Evolutionary conservation across 345 rosid species (phyloP).

Genomic region (Garcia nutans): DNA sequence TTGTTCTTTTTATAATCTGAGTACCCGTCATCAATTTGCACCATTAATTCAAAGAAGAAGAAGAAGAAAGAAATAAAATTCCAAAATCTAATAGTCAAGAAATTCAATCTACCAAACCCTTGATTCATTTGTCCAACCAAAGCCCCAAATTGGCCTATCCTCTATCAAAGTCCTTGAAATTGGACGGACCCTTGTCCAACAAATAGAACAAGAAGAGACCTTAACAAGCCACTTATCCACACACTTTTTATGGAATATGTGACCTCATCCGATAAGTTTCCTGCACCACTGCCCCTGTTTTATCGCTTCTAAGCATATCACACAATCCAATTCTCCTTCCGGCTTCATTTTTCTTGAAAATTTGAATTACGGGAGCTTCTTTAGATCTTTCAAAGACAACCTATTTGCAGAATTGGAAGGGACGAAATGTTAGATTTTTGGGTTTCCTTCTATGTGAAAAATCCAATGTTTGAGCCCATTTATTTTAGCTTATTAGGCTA

Average conservation of each 20-base stretch:
- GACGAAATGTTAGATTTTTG: constrained; percentile 16
- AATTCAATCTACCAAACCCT: constrained; percentile 42
- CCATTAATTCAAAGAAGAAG: neutral
- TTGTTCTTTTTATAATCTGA: neutral
- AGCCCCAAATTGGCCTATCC: constrained; percentile 26
- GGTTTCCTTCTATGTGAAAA: too few relatives aligned
- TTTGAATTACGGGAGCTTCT: constrained; percentile 62
- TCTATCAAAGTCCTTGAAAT: constrained; percentile 5
- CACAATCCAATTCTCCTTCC: constrained; percentile 49
- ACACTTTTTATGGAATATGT: constrained; percentile 73
- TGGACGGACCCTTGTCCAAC: constrained; percentile 49
- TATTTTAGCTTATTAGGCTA: too few relatives aligned
- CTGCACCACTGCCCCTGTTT: constrained; percentile 86
- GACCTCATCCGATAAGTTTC: constrained; percentile 63
- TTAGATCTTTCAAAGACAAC: constrained; percentile 47
- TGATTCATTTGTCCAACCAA: constrained; percentile 23
- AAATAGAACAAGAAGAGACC: constrained; percentile 69
- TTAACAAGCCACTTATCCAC: constrained; percentile 79
- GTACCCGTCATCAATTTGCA: neutral
- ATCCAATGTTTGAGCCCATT: too few relatives aligned
- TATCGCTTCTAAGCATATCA: constrained; percentile 70
- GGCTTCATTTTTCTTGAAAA: constrained; percentile 23
- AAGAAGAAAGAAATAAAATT: constrained; percentile 2
- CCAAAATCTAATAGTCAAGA: neutral
- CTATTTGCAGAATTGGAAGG: constrained; percentile 33